phyloP scores from a whole-genome alignment of 768 basidiomycete genomes.

The Podaxis rugospora region DNA sequence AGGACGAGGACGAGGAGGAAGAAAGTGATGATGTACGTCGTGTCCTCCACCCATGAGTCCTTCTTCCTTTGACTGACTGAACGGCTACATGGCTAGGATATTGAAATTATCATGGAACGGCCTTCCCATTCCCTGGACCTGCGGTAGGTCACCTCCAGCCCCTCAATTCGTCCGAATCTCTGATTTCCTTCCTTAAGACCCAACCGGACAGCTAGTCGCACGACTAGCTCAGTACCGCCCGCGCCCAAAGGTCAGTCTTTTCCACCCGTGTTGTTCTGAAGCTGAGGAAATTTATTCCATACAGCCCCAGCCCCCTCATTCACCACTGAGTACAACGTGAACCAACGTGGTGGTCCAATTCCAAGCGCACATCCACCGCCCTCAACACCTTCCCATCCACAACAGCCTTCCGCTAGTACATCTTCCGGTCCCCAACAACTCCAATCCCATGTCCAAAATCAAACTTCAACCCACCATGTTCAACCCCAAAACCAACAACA shows the following conservation, averaged over 20 bases:
- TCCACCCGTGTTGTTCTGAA: no score
- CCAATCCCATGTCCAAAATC: conserved; percentile 8
- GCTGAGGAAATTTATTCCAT: conserved; percentile 16
- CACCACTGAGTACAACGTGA: conserved; percentile 81
- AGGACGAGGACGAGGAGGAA: conserved; percentile 26
- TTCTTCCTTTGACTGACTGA: neutral
- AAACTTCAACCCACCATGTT: conserved; percentile 4
- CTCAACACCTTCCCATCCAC: conserved; percentile 7
- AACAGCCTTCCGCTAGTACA: conserved; percentile 3
- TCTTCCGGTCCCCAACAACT: conserved; percentile 15
- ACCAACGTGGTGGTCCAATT: conserved; percentile 52
- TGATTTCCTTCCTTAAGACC: neutral
- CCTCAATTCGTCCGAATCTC: neutral
- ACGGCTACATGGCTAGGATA: conserved; percentile 43
- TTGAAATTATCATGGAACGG: conserved; percentile 90
- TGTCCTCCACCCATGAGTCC: neutral
- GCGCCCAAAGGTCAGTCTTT: conserved; percentile 15
- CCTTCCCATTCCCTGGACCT: conserved; percentile 70
- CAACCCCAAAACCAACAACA: conserved; percentile 9
- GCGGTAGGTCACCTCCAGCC: conserved; percentile 39
- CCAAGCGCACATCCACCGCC: conserved; percentile 17
- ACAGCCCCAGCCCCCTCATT: conserved; percentile 51
- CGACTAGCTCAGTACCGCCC: conserved; percentile 12
- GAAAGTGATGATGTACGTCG: conserved; percentile 38
- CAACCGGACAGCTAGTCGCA: conserved; percentile 11